Evolutionary conservation across 495 filamentous ascomycete species (phyloP).

Genomic region (Neurospora sp.): DNA sequence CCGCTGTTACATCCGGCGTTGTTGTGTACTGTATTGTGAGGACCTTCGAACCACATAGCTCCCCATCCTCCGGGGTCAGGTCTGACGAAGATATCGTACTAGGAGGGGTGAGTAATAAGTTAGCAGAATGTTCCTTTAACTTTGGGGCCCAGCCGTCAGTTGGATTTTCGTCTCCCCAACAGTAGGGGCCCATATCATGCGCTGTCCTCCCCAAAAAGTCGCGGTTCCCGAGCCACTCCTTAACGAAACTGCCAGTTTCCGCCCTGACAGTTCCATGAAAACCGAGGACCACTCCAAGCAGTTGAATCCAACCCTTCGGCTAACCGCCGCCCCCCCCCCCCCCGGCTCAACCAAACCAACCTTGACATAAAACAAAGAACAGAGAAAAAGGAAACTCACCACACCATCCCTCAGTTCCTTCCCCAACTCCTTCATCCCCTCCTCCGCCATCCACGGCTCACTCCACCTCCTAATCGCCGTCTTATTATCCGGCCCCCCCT

Average conservation of each 20-base stretch:
- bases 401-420: background rate
- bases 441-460: background rate
- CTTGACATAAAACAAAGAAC: background rate
- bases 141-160: background rate
- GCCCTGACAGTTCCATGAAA: background rate
- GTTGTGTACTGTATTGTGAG: constrained; percentile 26
- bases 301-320: background rate
- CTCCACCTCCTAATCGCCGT: background rate
- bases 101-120: background rate
- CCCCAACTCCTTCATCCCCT: background rate
- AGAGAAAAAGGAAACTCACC: background rate
- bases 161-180: background rate
- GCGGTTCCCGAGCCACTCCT: no score
- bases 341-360: background rate
- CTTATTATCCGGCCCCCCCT: background rate
- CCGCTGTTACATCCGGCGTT: constrained; percentile 19
- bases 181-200: background rate
- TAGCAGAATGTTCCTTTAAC: background rate
- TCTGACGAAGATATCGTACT: constrained; percentile 30
- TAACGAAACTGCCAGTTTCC: background rate
- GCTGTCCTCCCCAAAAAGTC: background rate
- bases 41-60: constrained; percentile 25
- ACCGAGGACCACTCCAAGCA: background rate
- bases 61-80: constrained; percentile 9
- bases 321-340: background rate